Base-by-base conservation (phyloP, 2,329 filamentous ascomycete genomes). In the Colletotrichum neosansevieriae region DNA sequence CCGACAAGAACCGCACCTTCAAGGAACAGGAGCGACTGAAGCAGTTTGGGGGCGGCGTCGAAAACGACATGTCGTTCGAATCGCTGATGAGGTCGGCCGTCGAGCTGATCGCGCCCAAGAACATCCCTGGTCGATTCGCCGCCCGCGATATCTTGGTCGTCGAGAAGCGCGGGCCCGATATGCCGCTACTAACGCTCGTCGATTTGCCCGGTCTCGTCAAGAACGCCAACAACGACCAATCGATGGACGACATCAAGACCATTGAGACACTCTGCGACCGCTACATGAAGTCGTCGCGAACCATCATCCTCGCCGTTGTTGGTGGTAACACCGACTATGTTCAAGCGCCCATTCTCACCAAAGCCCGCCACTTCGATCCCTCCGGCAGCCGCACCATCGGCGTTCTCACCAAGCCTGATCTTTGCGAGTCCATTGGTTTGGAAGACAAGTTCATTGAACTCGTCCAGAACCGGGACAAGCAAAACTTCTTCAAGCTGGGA, bases 121-220 rank as follows among this genome's bases (percentile, higher is more conserved):
- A 80, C 67, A 79, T 84, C 2, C 82, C 84, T 7, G 84, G 84
- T 10, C 80, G 83, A 4, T 86, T 86, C 62, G 84, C 84, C 1
- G 84, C 84, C 19, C 77, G 79, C 34, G 85, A 88, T 65, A 83
- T 89, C 21, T 81, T 90, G 6, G 83, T 88, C 1, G 82, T 90
- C 0, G 87, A 90, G 72, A 84, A 89, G 73, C 83, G 81, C 11
- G 88, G 88, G 0, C 88, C 87, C 0, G 83, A 87, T 11, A 84
- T 87, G 79, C 86, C 87, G 1, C 81, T 90, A 15, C 76, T 91
- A 49, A 90, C 87, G 0, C 80, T 90, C 1, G 86, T 90, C 7
- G 88, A 91, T 75, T 79, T 91, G 38, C 88, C 88, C 0, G 88
- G 88, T 2, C 77, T 90, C 1, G 85, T 89, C 32, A 80, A 82